Evolutionary conservation across 495 filamentous ascomycete genomes (phyloP).

Genomic region (Annulohypoxylon nitens): DNA sequence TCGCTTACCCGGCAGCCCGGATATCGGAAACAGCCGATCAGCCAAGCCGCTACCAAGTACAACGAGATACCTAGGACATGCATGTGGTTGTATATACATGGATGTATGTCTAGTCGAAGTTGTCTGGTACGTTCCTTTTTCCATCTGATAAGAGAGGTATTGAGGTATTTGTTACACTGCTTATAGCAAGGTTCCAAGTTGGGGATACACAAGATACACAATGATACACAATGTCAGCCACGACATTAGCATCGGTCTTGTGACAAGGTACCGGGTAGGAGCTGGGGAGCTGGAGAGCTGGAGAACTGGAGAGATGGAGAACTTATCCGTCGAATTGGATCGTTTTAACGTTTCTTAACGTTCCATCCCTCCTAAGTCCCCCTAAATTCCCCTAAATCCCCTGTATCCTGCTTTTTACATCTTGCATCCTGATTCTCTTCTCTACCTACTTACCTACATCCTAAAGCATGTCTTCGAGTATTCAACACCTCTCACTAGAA

Average conservation of each 20-base stretch:
- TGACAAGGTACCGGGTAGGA: not conserved
- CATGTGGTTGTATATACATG: not conserved
- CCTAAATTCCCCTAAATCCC: not conserved
- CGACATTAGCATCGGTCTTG: not conserved
- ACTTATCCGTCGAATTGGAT: slow-evolving; percentile 7
- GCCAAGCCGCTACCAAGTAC: too few species aligned
- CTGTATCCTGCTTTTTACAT: not conserved
- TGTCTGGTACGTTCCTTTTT: not conserved
- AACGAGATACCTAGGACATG: too few species aligned
- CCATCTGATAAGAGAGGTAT: slow-evolving; percentile 1
- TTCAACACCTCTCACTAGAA: slow-evolving; percentile 1
- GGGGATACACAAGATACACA: not conserved
- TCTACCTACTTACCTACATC: not conserved
- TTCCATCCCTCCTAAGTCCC: not conserved
- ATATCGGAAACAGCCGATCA: too few species aligned
- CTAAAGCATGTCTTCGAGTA: not conserved
- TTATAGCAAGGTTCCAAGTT: not conserved
- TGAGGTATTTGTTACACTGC: slow-evolving; percentile 2
- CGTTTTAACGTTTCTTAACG: not conserved
- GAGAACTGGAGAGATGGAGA: not conserved
- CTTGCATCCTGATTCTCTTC: not conserved
- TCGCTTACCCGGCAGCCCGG: too few species aligned
- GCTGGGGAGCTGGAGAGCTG: not conserved
- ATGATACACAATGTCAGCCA: not conserved
- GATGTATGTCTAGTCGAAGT: not conserved